phyloP scores from a whole-genome alignment of 2,329 filamentous ascomycete genomes.

The Aspergillus neotritici region DNA sequence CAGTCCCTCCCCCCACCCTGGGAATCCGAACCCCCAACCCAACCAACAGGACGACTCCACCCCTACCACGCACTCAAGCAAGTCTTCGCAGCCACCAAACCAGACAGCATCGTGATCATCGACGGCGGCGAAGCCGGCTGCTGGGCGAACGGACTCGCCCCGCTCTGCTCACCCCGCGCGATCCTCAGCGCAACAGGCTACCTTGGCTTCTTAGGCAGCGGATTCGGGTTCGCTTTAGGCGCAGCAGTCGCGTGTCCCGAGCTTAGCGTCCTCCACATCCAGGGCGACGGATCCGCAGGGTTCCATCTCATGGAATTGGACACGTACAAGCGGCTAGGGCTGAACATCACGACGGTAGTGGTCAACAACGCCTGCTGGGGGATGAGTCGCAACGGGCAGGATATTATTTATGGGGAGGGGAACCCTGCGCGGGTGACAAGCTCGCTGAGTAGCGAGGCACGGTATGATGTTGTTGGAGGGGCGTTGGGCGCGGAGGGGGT shows the following conservation, averaged over 20 bases:
- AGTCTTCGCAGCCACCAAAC: slow-evolving; percentile 33
- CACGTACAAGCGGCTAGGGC: slow-evolving; percentile 37
- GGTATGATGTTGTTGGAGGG: slow-evolving; percentile 40
- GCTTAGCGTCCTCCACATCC: slow-evolving; percentile 39
- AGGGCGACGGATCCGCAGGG: slow-evolving; percentile 43
- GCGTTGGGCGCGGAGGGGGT: slow-evolving; percentile 33
- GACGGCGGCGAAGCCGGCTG: slow-evolving; percentile 18
- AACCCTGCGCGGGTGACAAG: slow-evolving; percentile 29
- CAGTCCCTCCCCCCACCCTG: slow-evolving; percentile 15
- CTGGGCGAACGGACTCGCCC: slow-evolving; percentile 38
- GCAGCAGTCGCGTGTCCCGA: slow-evolving; percentile 38
- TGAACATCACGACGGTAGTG: slow-evolving; percentile 41
- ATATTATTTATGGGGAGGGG: slow-evolving; percentile 37
- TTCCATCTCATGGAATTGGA: slow-evolving; percentile 45
- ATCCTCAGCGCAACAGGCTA: slow-evolving; percentile 29
- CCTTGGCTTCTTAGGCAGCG: slow-evolving; percentile 44
- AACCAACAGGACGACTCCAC: slow-evolving; percentile 32
- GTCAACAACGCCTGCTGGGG: slow-evolving; percentile 45
- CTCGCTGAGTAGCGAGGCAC: slow-evolving; percentile 26
- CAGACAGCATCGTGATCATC: slow-evolving; percentile 34
- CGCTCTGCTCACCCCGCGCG: slow-evolving; percentile 32
- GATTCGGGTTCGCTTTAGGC: slow-evolving; percentile 43
- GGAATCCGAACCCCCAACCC: slow-evolving; percentile 17
- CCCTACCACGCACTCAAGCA: slow-evolving; percentile 40
- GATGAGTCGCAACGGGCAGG: slow-evolving; percentile 42